Conservation (phyloP, 202 grass and related monocot species). For the Setaria viridis region DNA sequence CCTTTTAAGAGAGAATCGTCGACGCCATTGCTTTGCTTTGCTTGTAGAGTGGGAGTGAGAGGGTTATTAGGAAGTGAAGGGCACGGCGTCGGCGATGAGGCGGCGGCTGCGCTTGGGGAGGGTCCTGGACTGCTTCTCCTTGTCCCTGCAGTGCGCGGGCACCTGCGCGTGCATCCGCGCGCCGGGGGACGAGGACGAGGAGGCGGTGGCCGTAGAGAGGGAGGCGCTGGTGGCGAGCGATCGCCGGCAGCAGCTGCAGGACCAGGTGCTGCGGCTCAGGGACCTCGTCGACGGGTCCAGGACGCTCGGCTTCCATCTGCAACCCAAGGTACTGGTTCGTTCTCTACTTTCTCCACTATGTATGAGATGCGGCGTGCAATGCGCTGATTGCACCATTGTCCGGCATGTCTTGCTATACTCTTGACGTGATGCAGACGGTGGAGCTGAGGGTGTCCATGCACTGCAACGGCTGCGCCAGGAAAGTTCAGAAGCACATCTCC, state of each 20-base stretch:
- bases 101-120: slow-evolving; percentile 53
- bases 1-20: background rate
- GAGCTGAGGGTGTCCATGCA: slow-evolving; percentile 90
- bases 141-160: slow-evolving; percentile 41
- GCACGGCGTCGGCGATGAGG: slow-evolving; percentile 49
- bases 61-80: background rate
- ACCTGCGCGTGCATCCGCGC: slow-evolving; percentile 41
- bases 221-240: slow-evolving; percentile 51
- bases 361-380: background rate
- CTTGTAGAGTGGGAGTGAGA: background rate
- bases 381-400: background rate
- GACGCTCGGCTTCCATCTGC: slow-evolving; percentile 65
- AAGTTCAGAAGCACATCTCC: slow-evolving; percentile 84
- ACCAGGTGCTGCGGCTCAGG: slow-evolving; percentile 58
- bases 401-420: background rate
- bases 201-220: slow-evolving; percentile 54
- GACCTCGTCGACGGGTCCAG: slow-evolving; percentile 48
- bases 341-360: too few species aligned
- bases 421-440: slow-evolving; percentile 60
- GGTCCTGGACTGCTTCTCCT: slow-evolving; percentile 55
- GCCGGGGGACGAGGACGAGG: slow-evolving; percentile 44
- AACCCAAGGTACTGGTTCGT: slow-evolving; percentile 53
- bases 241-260: slow-evolving; percentile 16
- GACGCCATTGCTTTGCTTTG: background rate
- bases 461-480: slow-evolving; percentile 77